Percentiles rank a stretch among this genome's conserved stretches.
Conservation (phyloP, 164 flowering plant species). For the Stephania yunnanensis region DNA sequence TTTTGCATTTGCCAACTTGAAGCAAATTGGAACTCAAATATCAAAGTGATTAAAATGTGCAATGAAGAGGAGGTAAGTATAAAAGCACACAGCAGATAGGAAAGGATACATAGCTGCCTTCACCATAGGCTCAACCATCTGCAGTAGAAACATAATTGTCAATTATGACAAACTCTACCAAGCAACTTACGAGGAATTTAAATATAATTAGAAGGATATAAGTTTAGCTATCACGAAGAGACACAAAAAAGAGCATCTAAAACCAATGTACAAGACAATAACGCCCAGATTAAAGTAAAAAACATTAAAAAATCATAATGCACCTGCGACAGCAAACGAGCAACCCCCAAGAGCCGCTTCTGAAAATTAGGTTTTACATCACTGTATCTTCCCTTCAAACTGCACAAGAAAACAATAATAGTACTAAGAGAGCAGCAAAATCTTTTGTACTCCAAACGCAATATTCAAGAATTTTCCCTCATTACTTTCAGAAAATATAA, state of each 20-base stretch:
- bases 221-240: no score
- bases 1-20: background rate
- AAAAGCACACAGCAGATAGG: background rate
- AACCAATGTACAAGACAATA: no score
- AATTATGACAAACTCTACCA: background rate
- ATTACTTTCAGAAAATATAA: background rate
- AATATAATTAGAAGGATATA: no score
- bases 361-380: background rate
- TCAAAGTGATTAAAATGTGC: background rate
- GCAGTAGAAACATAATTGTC: conserved; percentile 5
- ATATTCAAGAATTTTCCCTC: background rate
- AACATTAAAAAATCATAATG: background rate
- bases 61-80: background rate
- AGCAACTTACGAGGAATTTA: background rate
- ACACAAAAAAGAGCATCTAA: no score
- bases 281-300: background rate
- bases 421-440: background rate
- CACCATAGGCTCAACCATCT: conserved; percentile 14
- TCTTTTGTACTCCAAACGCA: background rate
- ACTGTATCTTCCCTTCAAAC: background rate
- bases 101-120: conserved; percentile 14
- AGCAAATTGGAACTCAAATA: background rate
- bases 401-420: background rate
- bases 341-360: conserved; percentile 5
- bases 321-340: conserved; percentile 10